Evolutionary conservation across 352 stramenopile genomes (phyloP), one percentile per base, ranked within the genome.

Genomic region (Pythium pyrilobum): DNA sequence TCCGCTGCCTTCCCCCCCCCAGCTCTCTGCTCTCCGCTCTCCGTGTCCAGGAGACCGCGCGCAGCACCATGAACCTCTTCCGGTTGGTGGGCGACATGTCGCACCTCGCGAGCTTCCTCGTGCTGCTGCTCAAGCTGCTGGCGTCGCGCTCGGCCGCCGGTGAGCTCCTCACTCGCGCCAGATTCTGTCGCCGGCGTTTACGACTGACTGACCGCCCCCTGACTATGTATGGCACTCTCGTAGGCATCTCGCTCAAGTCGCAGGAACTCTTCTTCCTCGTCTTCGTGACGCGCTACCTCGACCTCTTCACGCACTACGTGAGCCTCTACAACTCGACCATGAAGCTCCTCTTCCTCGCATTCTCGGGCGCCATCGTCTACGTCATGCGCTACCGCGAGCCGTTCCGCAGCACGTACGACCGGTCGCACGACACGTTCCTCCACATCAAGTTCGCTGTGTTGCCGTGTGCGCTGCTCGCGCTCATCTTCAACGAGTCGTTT

Each of bases 221-320:
- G 42, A 45, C 51, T 32, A 18, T 38, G 16, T 27, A 8, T 44
- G 4, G 47, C 15, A 46, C 15, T 47, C 1, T 32, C 38, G 49
- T 67, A 96, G 96, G 96, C 47, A 97, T 99, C 59, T 99, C 96
- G 32, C 85, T 99, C 37, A 98, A 98, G 76, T 98, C 97, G 43
- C 97, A 99, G 69, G 97, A 99, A 72, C 92, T 99, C 27, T 99
- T 99, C 77, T 92, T 99, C 57, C 63, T 99, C 11, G 97, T 99
- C 29, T 99, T 99, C 66, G 62, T 99, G 13, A 98, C 95, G 20
- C 91, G 89, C 40, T 99, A 99, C 78, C 67, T 99, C 45, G 97
- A 99, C 62, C 78, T 99, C 7, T 98, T 99, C 64, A 98, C 92
- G 61, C 83, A 92, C 72, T 95, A 88, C 55, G 83, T 96, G 69